Conservation (phyloP, 2,329 filamentous ascomycete species). For the Penicillium sp. region DNA sequence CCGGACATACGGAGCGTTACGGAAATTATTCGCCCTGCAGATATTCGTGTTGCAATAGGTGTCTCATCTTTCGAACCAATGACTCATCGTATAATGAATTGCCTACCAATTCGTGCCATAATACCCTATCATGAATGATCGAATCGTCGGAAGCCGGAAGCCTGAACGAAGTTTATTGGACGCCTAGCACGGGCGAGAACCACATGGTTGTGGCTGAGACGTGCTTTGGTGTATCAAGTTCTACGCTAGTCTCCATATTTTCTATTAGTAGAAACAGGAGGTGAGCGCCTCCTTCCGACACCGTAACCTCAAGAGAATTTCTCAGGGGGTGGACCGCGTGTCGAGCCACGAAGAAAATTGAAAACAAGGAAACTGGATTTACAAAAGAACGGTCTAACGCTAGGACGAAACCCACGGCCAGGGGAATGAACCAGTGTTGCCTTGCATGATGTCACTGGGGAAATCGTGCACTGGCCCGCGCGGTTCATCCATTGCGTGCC, state of each 20-base stretch:
- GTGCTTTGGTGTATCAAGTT: conserved; percentile 21
- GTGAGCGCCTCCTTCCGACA: background rate
- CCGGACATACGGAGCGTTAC: conserved; percentile 7
- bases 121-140: background rate
- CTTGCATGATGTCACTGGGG: conserved; percentile 25
- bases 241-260: conserved; percentile 22
- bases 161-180: conserved; percentile 5
- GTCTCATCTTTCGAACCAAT: conserved; percentile 10
- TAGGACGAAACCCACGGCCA: conserved; percentile 9
- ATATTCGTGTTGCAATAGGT: background rate
- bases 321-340: background rate
- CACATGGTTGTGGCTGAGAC: conserved; percentile 29
- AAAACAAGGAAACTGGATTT: background rate
- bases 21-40: conserved; percentile 9
- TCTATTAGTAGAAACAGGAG: conserved; percentile 25
- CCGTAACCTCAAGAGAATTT: background rate
- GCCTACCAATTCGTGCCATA: background rate
- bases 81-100: conserved; percentile 2
- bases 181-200: conserved; percentile 11
- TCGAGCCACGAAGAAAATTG: background rate
- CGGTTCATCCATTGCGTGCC: conserved; percentile 10
- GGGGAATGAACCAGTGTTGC: background rate
- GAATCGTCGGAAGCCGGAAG: background rate
- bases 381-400: conserved; percentile 9
- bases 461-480: conserved; percentile 24